Evolutionary conservation across 179 eudicot species (phyloP).

Genomic region (Silene vulgaris): DNA sequence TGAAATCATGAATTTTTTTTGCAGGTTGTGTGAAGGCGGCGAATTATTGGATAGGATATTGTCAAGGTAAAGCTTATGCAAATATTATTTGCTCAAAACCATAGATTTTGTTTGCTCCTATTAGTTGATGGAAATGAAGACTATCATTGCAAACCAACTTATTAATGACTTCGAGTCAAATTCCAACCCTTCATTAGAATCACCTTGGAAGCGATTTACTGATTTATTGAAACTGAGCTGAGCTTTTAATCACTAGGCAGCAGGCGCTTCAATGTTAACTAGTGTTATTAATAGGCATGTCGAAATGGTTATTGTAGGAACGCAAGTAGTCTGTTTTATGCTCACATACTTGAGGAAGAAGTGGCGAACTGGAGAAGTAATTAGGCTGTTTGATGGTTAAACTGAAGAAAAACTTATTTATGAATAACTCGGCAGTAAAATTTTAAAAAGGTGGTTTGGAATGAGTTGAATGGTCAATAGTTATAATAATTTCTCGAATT

Average conservation of each 20-base stretch:
- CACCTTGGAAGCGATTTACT: background rate
- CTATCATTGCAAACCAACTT: background rate
- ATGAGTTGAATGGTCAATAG: background rate
- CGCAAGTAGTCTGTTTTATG: background rate
- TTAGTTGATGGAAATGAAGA: background rate
- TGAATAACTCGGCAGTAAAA: background rate
- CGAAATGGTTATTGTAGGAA: background rate
- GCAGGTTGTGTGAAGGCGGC: conserved; percentile 97
- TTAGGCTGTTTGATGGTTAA: background rate
- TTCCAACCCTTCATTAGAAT: background rate
- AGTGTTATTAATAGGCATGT: background rate
- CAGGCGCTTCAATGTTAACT: background rate
- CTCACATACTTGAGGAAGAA: background rate
- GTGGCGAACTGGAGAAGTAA: background rate
- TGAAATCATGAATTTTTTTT: conserved; percentile 10
- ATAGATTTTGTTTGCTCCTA: background rate
- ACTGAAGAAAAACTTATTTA: no score
- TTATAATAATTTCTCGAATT: background rate
- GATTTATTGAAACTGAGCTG: background rate
- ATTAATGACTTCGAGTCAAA: conserved; percentile 4
- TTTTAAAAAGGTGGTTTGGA: background rate
- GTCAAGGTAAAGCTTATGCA: conserved; percentile 51
- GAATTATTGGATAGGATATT: conserved; percentile 86
- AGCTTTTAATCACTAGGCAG: background rate
- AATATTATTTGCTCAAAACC: background rate